These are phyloP conservation scores for Backusella liffmaniae DNA, from an alignment of 192 early-diverging fungal genomes.

Conservation along the genomic window DNA sequence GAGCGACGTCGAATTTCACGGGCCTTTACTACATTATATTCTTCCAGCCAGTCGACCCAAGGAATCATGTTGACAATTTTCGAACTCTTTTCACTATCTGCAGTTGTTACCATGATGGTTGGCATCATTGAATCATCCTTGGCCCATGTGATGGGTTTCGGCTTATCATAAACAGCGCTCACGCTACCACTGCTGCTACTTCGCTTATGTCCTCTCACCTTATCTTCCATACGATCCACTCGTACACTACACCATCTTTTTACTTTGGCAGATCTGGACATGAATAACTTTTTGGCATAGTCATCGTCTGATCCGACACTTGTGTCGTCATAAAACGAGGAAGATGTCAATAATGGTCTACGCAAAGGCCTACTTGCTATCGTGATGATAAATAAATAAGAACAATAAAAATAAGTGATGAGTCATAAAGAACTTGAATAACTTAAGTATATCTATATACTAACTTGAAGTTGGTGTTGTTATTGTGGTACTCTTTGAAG, in stretches of 20 bases:
- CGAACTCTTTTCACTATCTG: not conserved
- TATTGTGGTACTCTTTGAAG: not conserved
- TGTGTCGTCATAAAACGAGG: slow-evolving; percentile 2
- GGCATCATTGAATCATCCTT: slow-evolving; percentile 13
- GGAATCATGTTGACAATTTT: slow-evolving; percentile 27
- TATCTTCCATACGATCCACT: not conserved
- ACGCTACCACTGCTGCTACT: not conserved
- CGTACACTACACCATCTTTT: slow-evolving; percentile 19
- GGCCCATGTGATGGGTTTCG: not conserved
- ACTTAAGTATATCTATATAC: not conserved
- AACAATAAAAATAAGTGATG: not conserved
- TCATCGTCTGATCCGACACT: slow-evolving; percentile 16
- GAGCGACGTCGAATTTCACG: slow-evolving; percentile 24
- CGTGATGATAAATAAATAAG: not conserved
- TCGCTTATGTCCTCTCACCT: not conserved
- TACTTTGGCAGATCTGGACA: slow-evolving; percentile 31
- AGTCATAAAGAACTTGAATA: not conserved
- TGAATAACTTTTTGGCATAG: slow-evolving; percentile 22
- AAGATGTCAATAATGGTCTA: not conserved
- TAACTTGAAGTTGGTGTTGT: not conserved
- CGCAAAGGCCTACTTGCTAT: not conserved
- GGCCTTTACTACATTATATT: slow-evolving; percentile 30
- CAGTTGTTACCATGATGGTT: slow-evolving; percentile 20
- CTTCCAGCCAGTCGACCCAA: slow-evolving; percentile 40
- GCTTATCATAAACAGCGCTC: not conserved